A percentile compares a stretch with the other conserved stretches of the same genome.
These are phyloP conservation scores for Trichoderma orchidacearum DNA, from an alignment of 495 filamentous ascomycete genomes.

Conservation along the genomic window DNA sequence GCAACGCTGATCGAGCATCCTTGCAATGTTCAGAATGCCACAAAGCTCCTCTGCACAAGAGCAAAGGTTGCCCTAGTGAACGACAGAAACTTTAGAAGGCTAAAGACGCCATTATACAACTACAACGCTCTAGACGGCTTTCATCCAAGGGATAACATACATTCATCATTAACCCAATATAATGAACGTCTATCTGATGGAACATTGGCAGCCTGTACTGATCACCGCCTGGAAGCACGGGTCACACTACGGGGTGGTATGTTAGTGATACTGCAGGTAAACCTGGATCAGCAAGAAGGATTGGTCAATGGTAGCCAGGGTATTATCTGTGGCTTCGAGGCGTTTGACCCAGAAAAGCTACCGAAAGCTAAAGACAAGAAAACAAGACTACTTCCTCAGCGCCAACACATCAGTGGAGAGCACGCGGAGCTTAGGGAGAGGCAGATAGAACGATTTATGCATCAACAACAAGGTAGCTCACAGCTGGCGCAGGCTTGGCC, in stretches of 20 bases:
- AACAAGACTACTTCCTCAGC: neutral
- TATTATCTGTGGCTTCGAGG: constrained; percentile 62
- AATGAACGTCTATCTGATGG: constrained; percentile 45
- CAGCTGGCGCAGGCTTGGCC: constrained; percentile 40
- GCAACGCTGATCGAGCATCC: constrained; percentile 31
- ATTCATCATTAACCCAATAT: neutral
- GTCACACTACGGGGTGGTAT: constrained; percentile 71
- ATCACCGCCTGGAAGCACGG: constrained; percentile 34
- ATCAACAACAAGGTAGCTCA: constrained; percentile 1
- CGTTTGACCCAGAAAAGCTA: constrained; percentile 43
- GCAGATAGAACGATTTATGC: constrained; percentile 16
- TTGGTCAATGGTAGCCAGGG: constrained; percentile 90
- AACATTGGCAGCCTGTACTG: constrained; percentile 48
- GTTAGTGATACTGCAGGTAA: constrained; percentile 90
- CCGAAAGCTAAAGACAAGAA: constrained; percentile 24
- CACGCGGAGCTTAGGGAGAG: constrained; percentile 28
- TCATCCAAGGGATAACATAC: neutral
- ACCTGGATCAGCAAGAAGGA: constrained; percentile 54
- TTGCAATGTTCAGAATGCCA: constrained; percentile 25
- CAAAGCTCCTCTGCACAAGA: constrained; percentile 30
- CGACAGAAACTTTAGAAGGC: constrained; percentile 16
- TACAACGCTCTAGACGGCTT: constrained; percentile 74
- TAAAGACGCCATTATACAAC: constrained; percentile 22
- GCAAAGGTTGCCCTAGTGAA: constrained; percentile 27
- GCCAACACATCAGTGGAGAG: constrained; percentile 12